Evolutionary conservation across 805 yeast genomes (phyloP).

Genomic region (Saccharomycopsis schoenii): DNA sequence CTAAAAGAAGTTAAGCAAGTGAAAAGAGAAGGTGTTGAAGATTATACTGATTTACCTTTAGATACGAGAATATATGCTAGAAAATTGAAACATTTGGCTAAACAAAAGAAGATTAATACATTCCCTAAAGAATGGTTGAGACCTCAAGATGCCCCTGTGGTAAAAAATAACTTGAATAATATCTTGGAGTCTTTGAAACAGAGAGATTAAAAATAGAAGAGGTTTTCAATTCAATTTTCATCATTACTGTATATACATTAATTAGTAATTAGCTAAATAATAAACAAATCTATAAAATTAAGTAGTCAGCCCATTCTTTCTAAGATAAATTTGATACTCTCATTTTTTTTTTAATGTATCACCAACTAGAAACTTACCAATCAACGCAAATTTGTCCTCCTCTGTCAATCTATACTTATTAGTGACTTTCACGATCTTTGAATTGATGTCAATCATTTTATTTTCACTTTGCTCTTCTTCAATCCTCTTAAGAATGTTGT

Average conservation of each 20-base stretch:
- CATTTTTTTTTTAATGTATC: neutral
- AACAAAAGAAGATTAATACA: constrained; percentile 28
- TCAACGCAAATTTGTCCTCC: neutral
- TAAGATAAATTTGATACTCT: neutral
- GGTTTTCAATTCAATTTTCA: neutral
- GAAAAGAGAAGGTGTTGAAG: constrained; percentile 31
- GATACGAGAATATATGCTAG: constrained; percentile 53
- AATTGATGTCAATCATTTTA: neutral
- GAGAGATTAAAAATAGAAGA: neutral
- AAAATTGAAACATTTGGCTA: constrained; percentile 29
- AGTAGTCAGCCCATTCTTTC: neutral
- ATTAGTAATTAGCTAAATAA: neutral
- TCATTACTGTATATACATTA: neutral
- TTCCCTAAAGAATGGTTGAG: constrained; percentile 80
- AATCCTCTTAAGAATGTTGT: constrained; percentile 21
- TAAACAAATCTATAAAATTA: neutral
- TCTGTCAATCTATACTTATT: neutral
- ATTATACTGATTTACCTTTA: constrained; percentile 69
- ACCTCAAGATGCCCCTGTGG: constrained; percentile 60
- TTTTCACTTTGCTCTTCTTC: constrained; percentile 10
- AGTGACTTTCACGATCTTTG: neutral
- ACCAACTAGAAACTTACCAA: neutral
- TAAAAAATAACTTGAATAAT: constrained; percentile 18
- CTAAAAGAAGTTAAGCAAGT: constrained; percentile 55
- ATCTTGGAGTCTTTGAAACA: neutral